These are phyloP conservation scores for Dactylella cylindrospora DNA, from an alignment of 2,329 filamentous ascomycete genomes.

Conservation along the genomic window DNA sequence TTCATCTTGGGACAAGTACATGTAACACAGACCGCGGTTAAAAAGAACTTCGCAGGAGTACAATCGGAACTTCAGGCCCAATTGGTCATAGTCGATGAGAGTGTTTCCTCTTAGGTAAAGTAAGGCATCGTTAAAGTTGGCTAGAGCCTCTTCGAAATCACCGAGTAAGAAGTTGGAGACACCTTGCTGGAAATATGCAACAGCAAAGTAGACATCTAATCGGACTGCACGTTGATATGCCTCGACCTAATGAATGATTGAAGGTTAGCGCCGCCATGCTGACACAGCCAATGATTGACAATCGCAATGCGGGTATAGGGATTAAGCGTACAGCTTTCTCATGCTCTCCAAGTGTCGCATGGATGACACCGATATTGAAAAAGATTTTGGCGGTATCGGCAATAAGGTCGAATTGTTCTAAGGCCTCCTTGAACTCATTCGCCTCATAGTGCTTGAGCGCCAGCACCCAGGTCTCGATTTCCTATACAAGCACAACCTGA, in stretches of 20 bases:
- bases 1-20: slow-evolving; percentile 90
- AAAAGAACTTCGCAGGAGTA: slow-evolving; percentile 98
- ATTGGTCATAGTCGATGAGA: slow-evolving; percentile 95
- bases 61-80: slow-evolving; percentile 91
- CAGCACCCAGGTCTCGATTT: slow-evolving; percentile 98
- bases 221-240: slow-evolving; percentile 89
- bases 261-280: slow-evolving; percentile 7
- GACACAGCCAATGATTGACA: slow-evolving; percentile 2
- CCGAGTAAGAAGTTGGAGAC: slow-evolving; percentile 97
- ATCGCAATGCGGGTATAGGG: neutral
- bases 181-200: slow-evolving; percentile 97
- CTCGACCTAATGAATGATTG: slow-evolving; percentile 68
- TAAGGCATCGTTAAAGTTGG: slow-evolving; percentile 98
- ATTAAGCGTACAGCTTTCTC: slow-evolving; percentile 76
- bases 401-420: slow-evolving; percentile 81
- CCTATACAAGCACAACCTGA: slow-evolving; percentile 58
- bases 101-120: slow-evolving; percentile 93
- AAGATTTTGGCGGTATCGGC: slow-evolving; percentile 96
- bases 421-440: slow-evolving; percentile 90
- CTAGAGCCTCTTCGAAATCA: slow-evolving; percentile 94
- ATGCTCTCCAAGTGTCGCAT: slow-evolving; percentile 93
- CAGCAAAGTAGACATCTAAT: slow-evolving; percentile 91
- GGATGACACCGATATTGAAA: slow-evolving; percentile 97
- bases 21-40: slow-evolving; percentile 95
- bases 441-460: slow-evolving; percentile 92